Evolutionary conservation across 106 monocot genomes (phyloP).

Genomic region (Agapanthus africanus): DNA sequence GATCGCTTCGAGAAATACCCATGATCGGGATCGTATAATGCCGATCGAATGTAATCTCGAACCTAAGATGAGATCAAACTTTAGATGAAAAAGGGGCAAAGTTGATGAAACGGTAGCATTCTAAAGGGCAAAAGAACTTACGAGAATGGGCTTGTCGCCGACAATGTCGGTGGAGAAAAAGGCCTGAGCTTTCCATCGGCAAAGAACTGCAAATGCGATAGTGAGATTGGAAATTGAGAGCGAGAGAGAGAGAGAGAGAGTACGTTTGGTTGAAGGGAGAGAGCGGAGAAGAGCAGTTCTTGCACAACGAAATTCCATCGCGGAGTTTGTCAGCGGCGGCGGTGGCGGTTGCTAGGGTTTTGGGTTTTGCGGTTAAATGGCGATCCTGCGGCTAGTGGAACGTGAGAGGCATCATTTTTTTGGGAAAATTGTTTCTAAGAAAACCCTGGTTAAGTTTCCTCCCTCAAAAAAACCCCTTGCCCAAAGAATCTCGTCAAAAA

Average conservation of each 20-base stretch:
- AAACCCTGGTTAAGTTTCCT: too few relatives aligned
- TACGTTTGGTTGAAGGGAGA: neutral
- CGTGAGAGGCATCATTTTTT: too few relatives aligned
- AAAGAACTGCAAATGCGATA: neutral
- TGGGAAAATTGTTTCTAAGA: too few relatives aligned
- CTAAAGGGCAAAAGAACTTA: slow-evolving; percentile 8
- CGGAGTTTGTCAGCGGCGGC: too few relatives aligned
- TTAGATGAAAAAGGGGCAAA: too few relatives aligned
- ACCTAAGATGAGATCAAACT: slow-evolving; percentile 29
- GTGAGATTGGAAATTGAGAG: neutral
- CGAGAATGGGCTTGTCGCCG: slow-evolving; percentile 55
- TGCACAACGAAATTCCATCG: too few relatives aligned
- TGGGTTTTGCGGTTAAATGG: too few relatives aligned
- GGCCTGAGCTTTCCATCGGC: neutral
- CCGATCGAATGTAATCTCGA: slow-evolving; percentile 57
- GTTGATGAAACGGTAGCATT: too few relatives aligned
- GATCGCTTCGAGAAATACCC: slow-evolving; percentile 69
- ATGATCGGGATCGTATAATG: slow-evolving; percentile 54
- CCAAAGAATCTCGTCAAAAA: too few relatives aligned
- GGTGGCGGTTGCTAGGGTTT: too few relatives aligned
- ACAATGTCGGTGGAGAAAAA: slow-evolving; percentile 30
- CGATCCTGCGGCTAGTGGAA: too few relatives aligned
- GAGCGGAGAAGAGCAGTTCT: neutral
- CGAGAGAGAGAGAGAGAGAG: neutral
- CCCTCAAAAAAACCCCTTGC: too few relatives aligned